Evolutionary conservation across 257 asterid genomes (phyloP).

Genomic region (Scutellaria minor): DNA sequence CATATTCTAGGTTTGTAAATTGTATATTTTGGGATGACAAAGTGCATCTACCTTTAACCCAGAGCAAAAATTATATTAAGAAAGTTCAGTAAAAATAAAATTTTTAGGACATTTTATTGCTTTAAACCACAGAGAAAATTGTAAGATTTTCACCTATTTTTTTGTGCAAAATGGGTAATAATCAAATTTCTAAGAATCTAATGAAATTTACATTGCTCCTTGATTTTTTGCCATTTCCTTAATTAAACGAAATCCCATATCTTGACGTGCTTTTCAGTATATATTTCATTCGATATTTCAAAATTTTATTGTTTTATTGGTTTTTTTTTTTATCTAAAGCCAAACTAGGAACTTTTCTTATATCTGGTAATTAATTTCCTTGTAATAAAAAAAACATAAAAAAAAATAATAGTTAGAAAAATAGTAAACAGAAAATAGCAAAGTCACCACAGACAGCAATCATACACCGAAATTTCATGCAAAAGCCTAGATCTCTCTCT

Average conservation of each 20-base stretch:
- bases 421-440: constrained; percentile 28
- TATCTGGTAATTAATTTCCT: constrained; percentile 1
- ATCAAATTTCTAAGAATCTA: not conserved
- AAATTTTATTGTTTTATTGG: not conserved
- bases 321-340: no score
- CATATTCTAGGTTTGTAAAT: not conserved
- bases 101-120: no score
- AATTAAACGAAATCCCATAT: not conserved
- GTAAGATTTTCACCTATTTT: no score
- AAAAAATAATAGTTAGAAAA: constrained; percentile 30
- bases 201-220: not conserved
- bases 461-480: constrained; percentile 72
- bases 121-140: no score
- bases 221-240: constrained; percentile 6
- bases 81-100: no score
- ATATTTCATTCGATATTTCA: not conserved
- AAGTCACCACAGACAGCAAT: constrained; percentile 49
- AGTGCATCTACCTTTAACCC: no score
- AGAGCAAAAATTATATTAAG: no score
- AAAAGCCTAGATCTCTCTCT: constrained; percentile 46
- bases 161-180: not conserved
- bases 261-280: no score
- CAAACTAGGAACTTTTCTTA: not conserved
- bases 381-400: no score
- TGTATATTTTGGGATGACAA: no score